Evolutionary conservation across 768 basidiomycete species (phyloP), one percentile per base, ranked within the genome.

Genomic region (Mycena albidolilacea): DNA sequence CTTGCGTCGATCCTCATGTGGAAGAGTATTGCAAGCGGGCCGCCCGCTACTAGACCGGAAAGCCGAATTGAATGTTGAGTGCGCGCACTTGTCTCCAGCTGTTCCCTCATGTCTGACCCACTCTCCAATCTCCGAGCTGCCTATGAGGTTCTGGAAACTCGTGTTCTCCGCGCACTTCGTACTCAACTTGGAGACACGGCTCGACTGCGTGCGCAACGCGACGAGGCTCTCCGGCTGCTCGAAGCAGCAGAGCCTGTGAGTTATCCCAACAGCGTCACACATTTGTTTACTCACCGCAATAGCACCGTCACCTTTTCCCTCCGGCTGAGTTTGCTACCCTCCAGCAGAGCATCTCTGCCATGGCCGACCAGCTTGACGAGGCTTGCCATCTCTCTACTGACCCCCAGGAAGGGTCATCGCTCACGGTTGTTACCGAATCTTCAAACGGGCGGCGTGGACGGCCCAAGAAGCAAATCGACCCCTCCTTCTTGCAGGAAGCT

Each of bases 391-490:
- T 64, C 11, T 77, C 77, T 7, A 55, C 68, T 4, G 76, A 80
- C 48, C 74, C 76, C 2, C 74, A 60, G 5, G 70, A 75, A n/a
- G 66, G 11, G 0, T 64, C 72, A 11, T 35, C 39, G 1, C 10
- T 57, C 23, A 35, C 58, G 3, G 50, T 66, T 12, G 7, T 60
- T 11, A 43, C 59, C 14, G 14, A 39, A 21, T 19, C n/a, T 44
- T n/a, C 39, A 65, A 19, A 74, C 76, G 7, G 76, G 74, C 10
- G 46, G 52, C 19, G 64, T 15, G 64, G 64, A 3, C 67, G 68
- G 0, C 80, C 59, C 30, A 30, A 69, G 41, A 43, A 77, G 1
- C 62, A 78, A 5, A 79, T 82, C 11, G 69, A 82, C 48, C 77
- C 72, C 1, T 23, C 55, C 2, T 77, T 81, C 59, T 66, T 78